Conservation (phyloP, 2,329 filamentous ascomycete genomes). For the Colletotrichum agaves region DNA sequence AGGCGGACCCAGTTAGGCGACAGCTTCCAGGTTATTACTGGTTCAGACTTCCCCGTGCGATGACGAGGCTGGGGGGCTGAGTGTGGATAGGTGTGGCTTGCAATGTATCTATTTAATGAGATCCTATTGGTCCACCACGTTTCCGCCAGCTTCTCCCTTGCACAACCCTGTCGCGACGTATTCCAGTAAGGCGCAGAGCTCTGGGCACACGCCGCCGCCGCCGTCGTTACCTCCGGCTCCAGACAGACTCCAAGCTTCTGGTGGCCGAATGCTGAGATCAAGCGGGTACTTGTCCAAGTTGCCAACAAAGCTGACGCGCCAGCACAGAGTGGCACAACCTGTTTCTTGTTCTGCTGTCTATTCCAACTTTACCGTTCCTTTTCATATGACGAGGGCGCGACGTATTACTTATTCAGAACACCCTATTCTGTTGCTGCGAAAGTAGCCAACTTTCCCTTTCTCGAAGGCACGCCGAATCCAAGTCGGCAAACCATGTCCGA, state of each 20-base stretch:
- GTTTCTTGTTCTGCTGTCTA: constrained; percentile 21
- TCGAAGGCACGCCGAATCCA: not conserved
- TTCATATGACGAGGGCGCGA: not conserved
- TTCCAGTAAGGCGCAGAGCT: constrained; percentile 37
- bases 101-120: not conserved
- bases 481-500: constrained; percentile 59
- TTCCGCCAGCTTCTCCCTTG: constrained; percentile 17
- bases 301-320: constrained; percentile 31
- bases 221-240: constrained; percentile 30
- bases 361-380: not conserved
- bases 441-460: not conserved
- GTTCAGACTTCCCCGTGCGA: constrained; percentile 15
- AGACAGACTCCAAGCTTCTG: constrained; percentile 32
- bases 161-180: constrained; percentile 33
- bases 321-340: constrained; percentile 21
- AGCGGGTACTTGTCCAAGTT: constrained; percentile 33
- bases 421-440: not conserved
- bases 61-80: constrained; percentile 34
- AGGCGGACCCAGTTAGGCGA: not conserved
- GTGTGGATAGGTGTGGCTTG: constrained; percentile 19
- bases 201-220: constrained; percentile 36
- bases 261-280: constrained; percentile 20
- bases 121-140: constrained; percentile 17
- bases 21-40: not conserved
- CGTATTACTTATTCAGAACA: not conserved